Percentiles rank a stretch among this genome's conserved stretches.
Evolutionary conservation across 768 basidiomycete species (phyloP).

Genomic region (Rhodotorula graminis): DNA sequence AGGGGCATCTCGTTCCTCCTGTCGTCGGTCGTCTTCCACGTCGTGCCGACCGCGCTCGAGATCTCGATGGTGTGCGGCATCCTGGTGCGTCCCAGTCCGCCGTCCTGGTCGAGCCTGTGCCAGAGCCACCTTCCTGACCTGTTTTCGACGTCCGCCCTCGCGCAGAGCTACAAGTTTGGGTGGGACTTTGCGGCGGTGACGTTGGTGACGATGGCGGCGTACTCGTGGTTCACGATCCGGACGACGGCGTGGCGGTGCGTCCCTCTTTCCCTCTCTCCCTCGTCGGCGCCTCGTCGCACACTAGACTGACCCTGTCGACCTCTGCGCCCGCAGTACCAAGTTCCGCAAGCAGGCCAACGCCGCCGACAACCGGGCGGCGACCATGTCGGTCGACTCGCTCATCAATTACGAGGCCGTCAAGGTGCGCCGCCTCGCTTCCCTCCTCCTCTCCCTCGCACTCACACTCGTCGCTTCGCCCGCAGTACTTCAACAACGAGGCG

Average conservation of each 20-base stretch:
- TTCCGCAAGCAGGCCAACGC: conserved; percentile 93
- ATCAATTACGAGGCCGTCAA: conserved; percentile 99
- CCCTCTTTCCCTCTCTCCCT: neutral
- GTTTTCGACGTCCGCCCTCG: neutral
- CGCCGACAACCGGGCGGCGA: conserved; percentile 94
- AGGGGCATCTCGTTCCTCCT: conserved; percentile 96
- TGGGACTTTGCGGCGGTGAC: conserved; percentile 96
- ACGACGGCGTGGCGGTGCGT: conserved; percentile 91
- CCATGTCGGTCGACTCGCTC: conserved; percentile 85
- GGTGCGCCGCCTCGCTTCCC: conserved; percentile 53
- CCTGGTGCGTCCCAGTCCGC: conserved; percentile 57
- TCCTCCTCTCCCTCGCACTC: neutral
- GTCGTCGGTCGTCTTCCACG: conserved; percentile 86
- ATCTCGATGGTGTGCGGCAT: conserved; percentile 97
- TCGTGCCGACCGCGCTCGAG: conserved; percentile 91
- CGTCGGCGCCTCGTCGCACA: neutral
- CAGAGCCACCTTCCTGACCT: neutral
- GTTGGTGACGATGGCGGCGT: conserved; percentile 71
- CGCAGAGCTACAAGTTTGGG: conserved; percentile 91
- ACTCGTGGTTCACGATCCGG: conserved; percentile 94
- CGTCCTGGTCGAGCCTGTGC: neutral
- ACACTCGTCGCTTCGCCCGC: neutral
- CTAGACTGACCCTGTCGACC: neutral
- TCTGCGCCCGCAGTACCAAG: conserved; percentile 58
- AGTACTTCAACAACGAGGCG: conserved; percentile 91